Evolutionary conservation across 2,329 filamentous ascomycete species (phyloP).

Genomic region (Alternaria rosae): DNA sequence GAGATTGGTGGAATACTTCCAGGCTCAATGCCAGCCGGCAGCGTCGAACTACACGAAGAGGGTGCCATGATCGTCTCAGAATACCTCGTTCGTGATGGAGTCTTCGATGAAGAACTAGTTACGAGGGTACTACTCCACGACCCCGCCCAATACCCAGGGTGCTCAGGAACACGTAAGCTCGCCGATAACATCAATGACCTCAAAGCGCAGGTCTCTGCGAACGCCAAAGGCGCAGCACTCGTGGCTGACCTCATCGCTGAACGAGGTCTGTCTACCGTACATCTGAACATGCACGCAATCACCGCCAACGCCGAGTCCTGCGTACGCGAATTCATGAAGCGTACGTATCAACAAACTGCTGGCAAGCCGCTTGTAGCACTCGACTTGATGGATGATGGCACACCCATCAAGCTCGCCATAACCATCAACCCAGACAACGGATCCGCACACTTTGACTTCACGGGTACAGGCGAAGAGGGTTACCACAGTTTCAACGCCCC

Average conservation of each 20-base stretch:
- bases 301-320: background rate
- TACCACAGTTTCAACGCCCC: slow-evolving; percentile 51
- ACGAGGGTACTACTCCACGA: slow-evolving; percentile 15
- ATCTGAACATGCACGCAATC: background rate
- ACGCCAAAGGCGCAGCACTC: slow-evolving; percentile 46
- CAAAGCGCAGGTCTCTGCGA: slow-evolving; percentile 47
- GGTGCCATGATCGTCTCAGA: slow-evolving; percentile 56
- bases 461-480: slow-evolving; percentile 48
- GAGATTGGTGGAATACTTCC: slow-evolving; percentile 43
- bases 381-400: background rate
- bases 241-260: slow-evolving; percentile 49
- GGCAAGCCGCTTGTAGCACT: background rate
- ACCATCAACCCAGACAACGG: background rate
- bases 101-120: background rate
- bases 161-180: slow-evolving; percentile 41
- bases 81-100: slow-evolving; percentile 43
- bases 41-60: slow-evolving; percentile 57
- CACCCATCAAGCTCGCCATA: background rate
- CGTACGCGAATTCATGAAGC: background rate
- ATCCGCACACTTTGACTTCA: slow-evolving; percentile 51
- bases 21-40: slow-evolving; percentile 54
- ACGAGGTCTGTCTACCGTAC: slow-evolving; percentile 14
- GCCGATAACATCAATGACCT: slow-evolving; percentile 48
- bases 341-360: background rate
- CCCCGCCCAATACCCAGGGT: slow-evolving; percentile 39